Evolutionary conservation across 2,329 filamentous ascomycete genomes (phyloP).

Genomic region (Trichoderma arundinaceum): DNA sequence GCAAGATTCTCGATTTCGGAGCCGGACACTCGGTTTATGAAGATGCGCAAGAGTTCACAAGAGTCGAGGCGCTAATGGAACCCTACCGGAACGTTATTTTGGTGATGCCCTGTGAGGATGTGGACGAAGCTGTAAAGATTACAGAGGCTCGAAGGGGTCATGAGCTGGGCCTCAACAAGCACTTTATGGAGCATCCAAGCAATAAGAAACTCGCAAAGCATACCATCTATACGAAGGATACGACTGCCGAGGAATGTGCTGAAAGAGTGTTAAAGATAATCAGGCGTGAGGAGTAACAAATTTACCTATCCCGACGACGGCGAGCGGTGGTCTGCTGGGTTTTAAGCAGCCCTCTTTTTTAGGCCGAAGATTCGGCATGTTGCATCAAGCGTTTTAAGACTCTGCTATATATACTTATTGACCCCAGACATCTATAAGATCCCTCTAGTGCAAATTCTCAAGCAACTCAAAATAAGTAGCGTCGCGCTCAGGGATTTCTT

Average conservation of each 20-base stretch:
- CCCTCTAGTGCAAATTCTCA: no score
- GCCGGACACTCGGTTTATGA: constrained; percentile 31
- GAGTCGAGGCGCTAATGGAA: constrained; percentile 12
- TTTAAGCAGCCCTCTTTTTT: no score
- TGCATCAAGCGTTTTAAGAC: no score
- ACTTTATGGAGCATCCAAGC: constrained; percentile 30
- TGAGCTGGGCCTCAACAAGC: constrained; percentile 17
- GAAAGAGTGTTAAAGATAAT: neutral
- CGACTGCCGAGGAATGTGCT: constrained; percentile 16
- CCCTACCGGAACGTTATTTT: constrained; percentile 17
- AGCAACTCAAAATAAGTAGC: no score
- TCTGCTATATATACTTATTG: no score
- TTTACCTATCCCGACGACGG: no score
- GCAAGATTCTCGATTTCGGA: constrained; percentile 30
- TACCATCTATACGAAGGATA: constrained; percentile 14
- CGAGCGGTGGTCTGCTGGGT: no score
- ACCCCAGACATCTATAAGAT: no score
- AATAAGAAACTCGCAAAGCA: constrained; percentile 28
- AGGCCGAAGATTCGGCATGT: no score
- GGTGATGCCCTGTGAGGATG: constrained; percentile 23
- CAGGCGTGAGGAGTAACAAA: neutral
- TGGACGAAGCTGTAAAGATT: constrained; percentile 21
- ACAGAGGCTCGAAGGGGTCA: constrained; percentile 22
- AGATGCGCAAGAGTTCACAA: constrained; percentile 5
- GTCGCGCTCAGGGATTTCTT: no score